phyloP scores from a whole-genome alignment of 2,329 filamentous ascomycete species.

The Alternaria sp. region DNA sequence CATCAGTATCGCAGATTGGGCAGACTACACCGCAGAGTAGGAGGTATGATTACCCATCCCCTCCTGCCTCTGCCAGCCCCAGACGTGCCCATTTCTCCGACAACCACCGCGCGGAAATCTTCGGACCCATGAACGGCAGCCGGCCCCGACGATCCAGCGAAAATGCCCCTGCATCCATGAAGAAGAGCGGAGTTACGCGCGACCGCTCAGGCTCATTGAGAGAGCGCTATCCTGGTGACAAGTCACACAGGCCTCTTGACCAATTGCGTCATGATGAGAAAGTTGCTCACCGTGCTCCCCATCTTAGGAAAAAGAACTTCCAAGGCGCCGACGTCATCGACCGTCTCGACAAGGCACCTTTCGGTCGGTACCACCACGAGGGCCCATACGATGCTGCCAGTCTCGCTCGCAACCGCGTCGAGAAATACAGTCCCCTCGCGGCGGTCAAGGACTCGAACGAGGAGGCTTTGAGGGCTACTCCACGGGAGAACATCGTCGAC shows the following conservation, averaged over 20 bases:
- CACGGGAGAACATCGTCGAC: constrained; percentile 76
- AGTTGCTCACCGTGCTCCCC: constrained; percentile 69
- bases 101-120: constrained; percentile 41
- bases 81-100: constrained; percentile 48
- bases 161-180: constrained; percentile 25
- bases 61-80: constrained; percentile 63
- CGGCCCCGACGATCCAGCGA: constrained; percentile 46
- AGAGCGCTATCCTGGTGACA: constrained; percentile 68
- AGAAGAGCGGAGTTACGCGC: constrained; percentile 30
- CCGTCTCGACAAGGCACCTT: constrained; percentile 70
- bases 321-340: constrained; percentile 81
- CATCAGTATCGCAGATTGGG: constrained; percentile 22
- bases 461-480: constrained; percentile 81
- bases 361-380: constrained; percentile 80
- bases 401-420: constrained; percentile 72
- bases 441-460: constrained; percentile 75
- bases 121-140: constrained; percentile 36
- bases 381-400: constrained; percentile 88
- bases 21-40: constrained; percentile 28
- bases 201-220: constrained; percentile 59
- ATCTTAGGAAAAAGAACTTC: constrained; percentile 69
- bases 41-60: constrained; percentile 55
- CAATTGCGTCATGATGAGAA: constrained; percentile 68
- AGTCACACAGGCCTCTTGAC: constrained; percentile 70
- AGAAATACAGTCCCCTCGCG: constrained; percentile 71